Base-by-base conservation (phyloP, 1,139 yeast species). In the Meyerozyma smithsonii region DNA sequence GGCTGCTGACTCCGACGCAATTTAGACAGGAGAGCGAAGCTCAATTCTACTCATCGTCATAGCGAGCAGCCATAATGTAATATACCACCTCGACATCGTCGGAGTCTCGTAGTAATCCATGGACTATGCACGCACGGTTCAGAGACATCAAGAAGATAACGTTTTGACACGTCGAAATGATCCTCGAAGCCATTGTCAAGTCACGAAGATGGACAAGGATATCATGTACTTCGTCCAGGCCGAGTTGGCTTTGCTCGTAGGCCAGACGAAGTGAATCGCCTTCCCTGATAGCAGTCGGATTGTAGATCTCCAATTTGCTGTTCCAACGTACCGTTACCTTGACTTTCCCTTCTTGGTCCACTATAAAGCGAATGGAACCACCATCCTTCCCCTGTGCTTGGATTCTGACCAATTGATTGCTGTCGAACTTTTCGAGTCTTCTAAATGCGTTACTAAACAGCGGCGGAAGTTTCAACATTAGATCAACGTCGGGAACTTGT, bases 311-410 rank as follows among this genome's bases (percentile, higher is more conserved):
- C 15, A 71, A 51, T 38, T 56, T 56, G 25, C 71, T 76, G 47
- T 79, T 79, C 86, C 85, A 81, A 39, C 75, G 66, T 11, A 80
- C 62, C 0, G 78, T 74, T 3, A 79, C 76, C 41, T 65, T 69
- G 43, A 72, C 69, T 41, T 65, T 66, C 11, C 74, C 79, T 36
- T 77, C 81, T 37, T 79, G 82, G 43, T 74, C 74, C 10, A 80
- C 59, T 4, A 72, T 66, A 43, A 81, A 66, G 39, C 74, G 74
- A 25, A 80, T 47, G 35, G 58, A 57, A 10, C 75, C 75, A 0
- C 66, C 72, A 24, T 59, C 49, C 15, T 60, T 44, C 30, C 61
- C 45, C 39, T 67, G 64, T 8, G 70, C 70, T 36, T 51, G 55
- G 4, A 71, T 61, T 1, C 65, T 58, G 3, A 70, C 57, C 19